phyloP scores from a whole-genome alignment of 2,329 filamentous ascomycete species.

The Penicillium janthinellum region DNA sequence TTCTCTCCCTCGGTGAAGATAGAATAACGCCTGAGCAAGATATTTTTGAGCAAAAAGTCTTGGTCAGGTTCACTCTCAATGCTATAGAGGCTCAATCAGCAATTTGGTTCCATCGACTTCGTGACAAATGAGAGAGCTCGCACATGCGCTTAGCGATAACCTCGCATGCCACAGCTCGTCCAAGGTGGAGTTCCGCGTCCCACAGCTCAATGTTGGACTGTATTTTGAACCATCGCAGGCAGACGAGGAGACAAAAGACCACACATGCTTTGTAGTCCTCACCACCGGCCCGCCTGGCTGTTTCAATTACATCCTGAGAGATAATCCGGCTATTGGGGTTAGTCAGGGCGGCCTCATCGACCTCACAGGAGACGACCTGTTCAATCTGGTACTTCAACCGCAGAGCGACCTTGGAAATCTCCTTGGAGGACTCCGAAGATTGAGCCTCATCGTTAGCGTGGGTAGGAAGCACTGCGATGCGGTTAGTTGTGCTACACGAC shows the following conservation, averaged over 20 bases:
- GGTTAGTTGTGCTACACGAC: slow-evolving; percentile 16
- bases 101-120: neutral
- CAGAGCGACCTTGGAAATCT: slow-evolving; percentile 87
- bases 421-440: slow-evolving; percentile 70
- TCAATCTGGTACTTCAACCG: slow-evolving; percentile 90
- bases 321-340: slow-evolving; percentile 83
- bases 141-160: slow-evolving; percentile 80
- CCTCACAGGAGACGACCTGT: slow-evolving; percentile 84
- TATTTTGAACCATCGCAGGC: slow-evolving; percentile 73
- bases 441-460: slow-evolving; percentile 45
- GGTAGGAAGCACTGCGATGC: slow-evolving; percentile 45
- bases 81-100: slow-evolving; percentile 43
- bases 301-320: slow-evolving; percentile 74
- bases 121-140: neutral
- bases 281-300: slow-evolving; percentile 80
- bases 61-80: slow-evolving; percentile 85
- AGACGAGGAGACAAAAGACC: slow-evolving; percentile 78
- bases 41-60: slow-evolving; percentile 73
- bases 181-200: slow-evolving; percentile 81
- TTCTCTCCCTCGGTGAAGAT: slow-evolving; percentile 71
- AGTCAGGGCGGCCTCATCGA: slow-evolving; percentile 74
- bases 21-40: slow-evolving; percentile 87
- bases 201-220: slow-evolving; percentile 83
- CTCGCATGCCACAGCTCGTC: slow-evolving; percentile 82
- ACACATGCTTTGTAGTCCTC: slow-evolving; percentile 75